Percentiles rank a stretch among this genome's conserved stretches.
phyloP scores from a whole-genome alignment of 306 rosid species.

The Carpinus fangiana region DNA sequence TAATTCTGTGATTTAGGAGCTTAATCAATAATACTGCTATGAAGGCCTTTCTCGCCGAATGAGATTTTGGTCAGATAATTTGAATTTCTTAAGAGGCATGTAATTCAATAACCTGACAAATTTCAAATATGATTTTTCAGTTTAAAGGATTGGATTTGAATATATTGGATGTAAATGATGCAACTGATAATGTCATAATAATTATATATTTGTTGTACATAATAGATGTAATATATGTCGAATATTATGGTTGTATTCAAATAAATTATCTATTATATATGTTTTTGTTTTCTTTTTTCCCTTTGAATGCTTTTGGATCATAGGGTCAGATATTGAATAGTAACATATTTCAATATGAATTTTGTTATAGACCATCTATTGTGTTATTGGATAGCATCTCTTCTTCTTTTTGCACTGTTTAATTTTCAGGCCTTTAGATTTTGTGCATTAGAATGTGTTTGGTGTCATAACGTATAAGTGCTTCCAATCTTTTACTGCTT shows the following conservation, averaged over 20 bases:
- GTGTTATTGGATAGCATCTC: not conserved
- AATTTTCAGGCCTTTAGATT: not conserved
- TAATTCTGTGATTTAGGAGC: not conserved
- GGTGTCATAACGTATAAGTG: not conserved
- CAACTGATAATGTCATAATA: not conserved
- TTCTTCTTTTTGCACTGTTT: not conserved
- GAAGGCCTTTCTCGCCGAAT: slow-evolving; percentile 10
- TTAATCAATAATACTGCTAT: not conserved
- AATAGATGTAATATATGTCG: not conserved
- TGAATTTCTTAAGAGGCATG: not conserved
- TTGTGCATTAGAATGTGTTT: not conserved
- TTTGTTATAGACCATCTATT: not conserved
- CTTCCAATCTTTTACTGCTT: not conserved
- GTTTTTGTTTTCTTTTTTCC: not conserved
- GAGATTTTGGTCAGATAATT: not conserved
- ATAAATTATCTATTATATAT: not conserved
- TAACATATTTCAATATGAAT: not conserved
- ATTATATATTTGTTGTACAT: too few species aligned
- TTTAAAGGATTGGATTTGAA: not conserved
- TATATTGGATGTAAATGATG: not conserved
- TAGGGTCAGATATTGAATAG: not conserved
- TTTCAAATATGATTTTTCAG: not conserved
- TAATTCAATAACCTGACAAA: not conserved
- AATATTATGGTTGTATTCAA: not conserved
- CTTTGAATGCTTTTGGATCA: not conserved